Evolutionary conservation across 129 eudicot genomes (phyloP), one percentile per base, ranked within the genome.

Genomic region (Helianthus tuberosus): DNA sequence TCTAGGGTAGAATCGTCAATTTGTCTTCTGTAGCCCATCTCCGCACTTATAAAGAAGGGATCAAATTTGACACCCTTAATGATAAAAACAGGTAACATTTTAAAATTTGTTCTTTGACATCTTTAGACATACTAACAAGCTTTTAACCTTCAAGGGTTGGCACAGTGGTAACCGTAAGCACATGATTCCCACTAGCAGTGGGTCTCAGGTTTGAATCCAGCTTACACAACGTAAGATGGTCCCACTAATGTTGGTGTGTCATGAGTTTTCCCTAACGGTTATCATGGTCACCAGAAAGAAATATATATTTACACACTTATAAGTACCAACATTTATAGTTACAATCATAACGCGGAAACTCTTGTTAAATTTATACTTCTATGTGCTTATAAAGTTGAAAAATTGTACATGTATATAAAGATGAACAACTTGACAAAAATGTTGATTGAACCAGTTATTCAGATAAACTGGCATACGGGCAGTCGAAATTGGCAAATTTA

Each of bases 391-490:
- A 62, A 13, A 62, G 36, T 3, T 5, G 68, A 62, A 32, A 0
- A 35, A 6, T 35, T 7, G 11, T 35, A 36, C 68, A n/a, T n/a
- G n/a, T n/a, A n/a, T n/a, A n/a, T n/a, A n/a, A n/a, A n/a, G n/a
- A n/a, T n/a, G n/a, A n/a, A n/a, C n/a, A n/a, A n/a, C n/a, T n/a
- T n/a, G n/a, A n/a, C n/a, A 59, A 48, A 77, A 35, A 52, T 73
- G 50, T 46, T 66, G 62, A 9, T 35, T 74, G 29, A 67, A 73
- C 11, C 89, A 89, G 98, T 53, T 93, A 93, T 55, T 86, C 89
- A 6, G 96, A 93, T 53, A 90, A 90, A 79, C 79, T 66, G 78
- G 98, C 98, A 44, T 93, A 93, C 27, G 98, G 96, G 13, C 98
- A 93, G 69, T 93, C 98, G 2, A 93, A 93, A 66, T 71, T 93